Conservation (phyloP, 2,329 filamentous ascomycete genomes). For the Chrysosphaeria jannelii region DNA sequence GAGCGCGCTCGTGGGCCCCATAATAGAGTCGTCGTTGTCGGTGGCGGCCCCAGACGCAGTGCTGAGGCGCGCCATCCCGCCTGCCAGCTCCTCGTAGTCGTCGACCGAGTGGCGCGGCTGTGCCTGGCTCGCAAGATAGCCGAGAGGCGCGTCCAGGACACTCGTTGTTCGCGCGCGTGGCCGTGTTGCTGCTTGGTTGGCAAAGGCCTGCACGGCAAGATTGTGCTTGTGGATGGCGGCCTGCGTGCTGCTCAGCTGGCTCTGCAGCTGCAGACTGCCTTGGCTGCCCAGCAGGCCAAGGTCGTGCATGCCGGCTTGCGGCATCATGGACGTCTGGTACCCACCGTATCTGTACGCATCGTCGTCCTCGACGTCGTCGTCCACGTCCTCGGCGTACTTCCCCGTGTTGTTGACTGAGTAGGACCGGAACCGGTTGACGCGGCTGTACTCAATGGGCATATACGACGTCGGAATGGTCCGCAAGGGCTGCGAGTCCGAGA, state of each 20-base stretch:
- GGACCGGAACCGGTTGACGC: slow-evolving; percentile 67
- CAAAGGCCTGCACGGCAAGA: slow-evolving; percentile 73
- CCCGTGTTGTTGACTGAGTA: slow-evolving; percentile 98
- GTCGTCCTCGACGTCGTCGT: slow-evolving; percentile 54
- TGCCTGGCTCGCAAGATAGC: slow-evolving; percentile 33
- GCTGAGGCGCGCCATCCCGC: slow-evolving; percentile 42
- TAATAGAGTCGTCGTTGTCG: slow-evolving; percentile 36
- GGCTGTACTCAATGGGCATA: slow-evolving; percentile 43
- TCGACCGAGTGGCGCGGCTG: slow-evolving; percentile 52
- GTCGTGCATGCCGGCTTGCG: too few species aligned
- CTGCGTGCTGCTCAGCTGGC: slow-evolving; percentile 31
- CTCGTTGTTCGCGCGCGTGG: slow-evolving; percentile 79
- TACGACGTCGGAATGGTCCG: slow-evolving; percentile 44
- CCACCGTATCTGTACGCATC: too few species aligned
- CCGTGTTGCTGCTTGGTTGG: slow-evolving; percentile 51
- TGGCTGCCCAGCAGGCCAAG: neutral
- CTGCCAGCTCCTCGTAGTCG: slow-evolving; percentile 42
- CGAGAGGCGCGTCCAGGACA: slow-evolving; percentile 50
- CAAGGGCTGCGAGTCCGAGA: slow-evolving; percentile 78
- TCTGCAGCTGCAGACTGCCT: slow-evolving; percentile 19
- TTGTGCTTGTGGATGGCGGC: slow-evolving; percentile 70
- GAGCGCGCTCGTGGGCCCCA: slow-evolving; percentile 71
- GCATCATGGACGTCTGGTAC: too few species aligned
- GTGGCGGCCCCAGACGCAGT: slow-evolving; percentile 18
- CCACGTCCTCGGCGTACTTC: slow-evolving; percentile 77